Base-by-base conservation (phyloP, 768 basidiomycete genomes). In the Russula lepida region DNA sequence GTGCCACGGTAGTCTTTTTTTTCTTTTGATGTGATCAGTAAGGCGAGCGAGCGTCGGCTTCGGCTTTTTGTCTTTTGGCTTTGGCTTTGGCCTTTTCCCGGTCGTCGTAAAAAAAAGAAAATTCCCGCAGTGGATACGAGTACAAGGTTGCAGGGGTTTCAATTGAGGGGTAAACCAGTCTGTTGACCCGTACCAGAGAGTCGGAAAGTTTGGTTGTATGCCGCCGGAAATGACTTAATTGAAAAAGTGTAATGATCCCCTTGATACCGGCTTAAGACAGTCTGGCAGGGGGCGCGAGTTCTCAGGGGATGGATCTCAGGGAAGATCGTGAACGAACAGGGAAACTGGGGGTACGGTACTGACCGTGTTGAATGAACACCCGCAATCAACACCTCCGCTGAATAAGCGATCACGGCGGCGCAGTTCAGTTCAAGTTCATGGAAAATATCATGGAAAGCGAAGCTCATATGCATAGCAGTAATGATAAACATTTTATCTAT, bases 391-490 rank as follows among this genome's bases (percentile, higher is more conserved):
- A 19, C 25, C 41, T n/a, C 3, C 28, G 49, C 28, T 23, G 43
- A 44, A 46, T 46, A 25, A 28, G 27, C 53, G 17, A 35, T 17
- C 5, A 2, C 35, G 35, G 15, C 35, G 35, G 35, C 35, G 35
- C 35, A 37, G 35, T 37, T 37, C 7, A 21, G 23, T 25, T 47
- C 46, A 47, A 11, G 30, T 25, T 9, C 39, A 50, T 30, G 57
- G 39, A 30, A 41, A 41, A 2, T 27, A 43, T 43, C 49, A 27
- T 50, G 49, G 30, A 41, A 13, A 28, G 27, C 23, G 39, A 56
- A 52, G 41, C 25, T 43, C 37, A 60, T 56, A 44, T 33, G 19
- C 55, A 62, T 62, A 46, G n/a, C 21, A 11, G 56, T 56, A 56
- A 47, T 17, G 46, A 56, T 57, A 57, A 37, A 21, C 32, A 44